Base-by-base conservation (phyloP, 805 yeast genomes). In the Monosporozyma solicola region DNA sequence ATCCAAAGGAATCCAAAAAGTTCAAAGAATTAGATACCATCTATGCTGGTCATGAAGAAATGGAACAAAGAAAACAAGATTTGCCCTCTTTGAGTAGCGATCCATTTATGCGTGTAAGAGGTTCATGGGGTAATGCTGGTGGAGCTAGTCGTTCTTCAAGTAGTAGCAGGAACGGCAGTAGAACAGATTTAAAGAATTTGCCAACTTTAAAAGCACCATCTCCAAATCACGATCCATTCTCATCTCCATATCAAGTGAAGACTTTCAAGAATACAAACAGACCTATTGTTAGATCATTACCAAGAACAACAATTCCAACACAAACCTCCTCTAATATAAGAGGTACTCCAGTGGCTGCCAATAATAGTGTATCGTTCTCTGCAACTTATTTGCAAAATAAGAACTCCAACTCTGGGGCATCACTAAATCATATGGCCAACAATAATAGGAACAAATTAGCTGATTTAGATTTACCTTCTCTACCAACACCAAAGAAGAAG, bases 391-490 rank as follows among this genome's bases (percentile, higher is more conserved):
- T 62, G 33, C 66, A 63, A 11, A 60, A 59, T 13, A 59, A 61
- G 33, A 54, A 61, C 32, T 47, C 66, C 3, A 53, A 61, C 22
- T 49, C 65, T 1, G 52, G 61, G 29, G 47, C 63, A 24, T 53
- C 68, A 9, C 53, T 57, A 13, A 43, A 47, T 25, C 20, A 43
- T 16, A 20, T 35, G 31, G 16, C 46, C 10, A 27, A 27, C 16
- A 47, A 27, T 16, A 53, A 55, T 25, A 52, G 52, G 22, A 49
- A 56, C 31, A 64, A 59, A 48, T 49, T 63, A 32, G 56, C 64
- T 3, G 55, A 55, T 22, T 49, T 64, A 29, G 58, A 76, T 56
- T 78, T 82, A 61, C 86, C 87, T 3, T 74, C 80, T 0, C 64
- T 78, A 46, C 71, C 77, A 44, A 64, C 65, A 43, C 65, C 68